Evolutionary conservation across 768 basidiomycete species (phyloP).

Genomic region (Tremella yokohamensis): DNA sequence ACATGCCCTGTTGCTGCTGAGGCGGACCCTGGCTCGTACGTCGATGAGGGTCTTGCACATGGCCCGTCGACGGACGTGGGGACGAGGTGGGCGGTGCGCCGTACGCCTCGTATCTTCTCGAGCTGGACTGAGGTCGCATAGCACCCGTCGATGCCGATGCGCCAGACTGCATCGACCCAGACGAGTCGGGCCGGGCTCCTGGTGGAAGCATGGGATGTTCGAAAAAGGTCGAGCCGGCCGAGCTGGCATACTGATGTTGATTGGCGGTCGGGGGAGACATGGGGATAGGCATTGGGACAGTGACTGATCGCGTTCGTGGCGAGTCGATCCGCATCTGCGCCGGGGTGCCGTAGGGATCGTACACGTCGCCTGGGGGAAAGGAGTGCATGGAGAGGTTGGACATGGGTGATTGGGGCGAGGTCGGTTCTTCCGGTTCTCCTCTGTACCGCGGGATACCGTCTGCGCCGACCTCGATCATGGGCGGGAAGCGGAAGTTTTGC

Average conservation of each 20-base stretch:
- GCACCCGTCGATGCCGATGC: slow-evolving; percentile 4
- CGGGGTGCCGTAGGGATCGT: slow-evolving; percentile 14
- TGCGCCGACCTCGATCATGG: slow-evolving; percentile 76
- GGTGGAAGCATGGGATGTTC: slow-evolving; percentile 4
- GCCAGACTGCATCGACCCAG: neutral
- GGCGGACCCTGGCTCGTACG: neutral
- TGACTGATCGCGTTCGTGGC: slow-evolving; percentile 8
- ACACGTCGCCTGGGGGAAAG: slow-evolving; percentile 10
- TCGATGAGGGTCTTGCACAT: slow-evolving; percentile 3
- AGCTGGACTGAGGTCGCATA: slow-evolving; percentile 14
- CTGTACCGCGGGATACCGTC: slow-evolving; percentile 75
- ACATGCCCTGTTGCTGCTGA: slow-evolving; percentile 5
- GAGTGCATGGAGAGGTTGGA: slow-evolving; percentile 13
- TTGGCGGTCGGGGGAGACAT: slow-evolving; percentile 1
- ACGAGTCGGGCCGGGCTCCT: neutral
- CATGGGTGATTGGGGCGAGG: slow-evolving; percentile 17
- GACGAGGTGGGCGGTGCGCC: slow-evolving; percentile 8
- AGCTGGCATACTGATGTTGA: neutral
- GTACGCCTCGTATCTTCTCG: slow-evolving; percentile 22
- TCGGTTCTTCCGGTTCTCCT: slow-evolving; percentile 26
- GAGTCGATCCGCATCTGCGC: slow-evolving; percentile 2
- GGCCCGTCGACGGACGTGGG: slow-evolving; percentile 11
- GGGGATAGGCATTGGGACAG: slow-evolving; percentile 17
- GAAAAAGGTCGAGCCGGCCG: slow-evolving; percentile 8
- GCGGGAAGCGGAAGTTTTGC: slow-evolving; percentile 85